Conservation (phyloP, 2,329 filamentous ascomycete species). For the Aspergillus ruber region DNA sequence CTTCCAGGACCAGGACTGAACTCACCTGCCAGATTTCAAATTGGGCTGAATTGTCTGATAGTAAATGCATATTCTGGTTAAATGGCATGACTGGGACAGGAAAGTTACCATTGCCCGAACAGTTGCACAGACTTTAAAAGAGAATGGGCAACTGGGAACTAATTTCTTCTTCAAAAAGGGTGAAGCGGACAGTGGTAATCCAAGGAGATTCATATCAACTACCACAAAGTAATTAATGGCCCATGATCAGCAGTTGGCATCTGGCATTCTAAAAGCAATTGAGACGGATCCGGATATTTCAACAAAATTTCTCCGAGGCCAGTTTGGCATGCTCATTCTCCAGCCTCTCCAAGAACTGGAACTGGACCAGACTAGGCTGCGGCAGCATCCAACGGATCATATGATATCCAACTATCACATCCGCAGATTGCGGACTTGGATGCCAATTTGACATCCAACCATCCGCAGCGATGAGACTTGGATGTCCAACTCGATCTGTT, state of each 20-base stretch:
- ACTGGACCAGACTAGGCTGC: neutral
- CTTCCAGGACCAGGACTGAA: constrained; percentile 17
- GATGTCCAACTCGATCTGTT: too few species aligned
- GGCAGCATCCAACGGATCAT: too few species aligned
- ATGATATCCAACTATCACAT: too few species aligned
- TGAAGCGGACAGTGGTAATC: neutral
- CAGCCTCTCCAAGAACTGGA: neutral
- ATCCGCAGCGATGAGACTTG: too few species aligned
- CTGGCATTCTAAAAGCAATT: neutral
- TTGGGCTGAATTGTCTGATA: constrained; percentile 12
- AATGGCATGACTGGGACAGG: constrained; percentile 6
- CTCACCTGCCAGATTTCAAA: constrained; percentile 15
- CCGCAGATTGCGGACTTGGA: too few species aligned
- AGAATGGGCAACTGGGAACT: constrained; percentile 3
- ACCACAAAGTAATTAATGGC: neutral
- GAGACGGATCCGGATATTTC: neutral
- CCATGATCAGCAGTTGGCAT: neutral
- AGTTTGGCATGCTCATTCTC: neutral
- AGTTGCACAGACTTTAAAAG: constrained; percentile 3
- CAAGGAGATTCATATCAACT: neutral
- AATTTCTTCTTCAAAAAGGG: constrained; percentile 15
- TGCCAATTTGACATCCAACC: too few species aligned
- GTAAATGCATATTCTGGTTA: constrained; percentile 7
- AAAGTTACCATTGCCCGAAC: constrained; percentile 11
- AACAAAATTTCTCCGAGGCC: neutral